Percentiles rank a stretch among this genome's conserved stretches.
phyloP scores from a whole-genome alignment of 176 grass and related monocot genomes.

The Triticum monococcum region DNA sequence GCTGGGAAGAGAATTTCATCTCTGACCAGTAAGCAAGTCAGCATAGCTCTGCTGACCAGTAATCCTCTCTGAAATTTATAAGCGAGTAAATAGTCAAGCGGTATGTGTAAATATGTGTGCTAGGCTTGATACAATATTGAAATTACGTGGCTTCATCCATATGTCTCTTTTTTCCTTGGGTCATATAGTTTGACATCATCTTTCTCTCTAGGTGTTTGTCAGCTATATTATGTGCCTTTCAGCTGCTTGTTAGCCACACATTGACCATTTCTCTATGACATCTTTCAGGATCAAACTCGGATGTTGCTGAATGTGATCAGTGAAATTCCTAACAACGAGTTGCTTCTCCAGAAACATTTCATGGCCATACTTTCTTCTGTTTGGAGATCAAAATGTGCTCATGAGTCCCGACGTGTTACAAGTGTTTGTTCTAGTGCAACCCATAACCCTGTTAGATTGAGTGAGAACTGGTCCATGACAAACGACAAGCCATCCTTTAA shows the following conservation, averaged over 20 bases:
- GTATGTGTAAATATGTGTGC: background rate
- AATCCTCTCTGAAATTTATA: slow-evolving; percentile 1
- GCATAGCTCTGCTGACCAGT: slow-evolving; percentile 1
- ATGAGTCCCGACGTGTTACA: slow-evolving; percentile 8
- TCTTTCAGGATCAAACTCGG: slow-evolving; percentile 87
- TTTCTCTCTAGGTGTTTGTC: background rate
- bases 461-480: slow-evolving; percentile 36
- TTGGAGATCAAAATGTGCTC: slow-evolving; percentile 75
- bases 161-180: background rate
- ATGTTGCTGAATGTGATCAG: slow-evolving; percentile 82
- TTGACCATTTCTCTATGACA: slow-evolving; percentile 24
- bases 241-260: background rate
- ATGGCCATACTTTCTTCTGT: slow-evolving; percentile 90
- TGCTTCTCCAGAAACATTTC: slow-evolving; percentile 96
- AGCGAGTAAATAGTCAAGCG: background rate
- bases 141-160: background rate
- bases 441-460: slow-evolving; percentile 29
- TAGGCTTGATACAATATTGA: background rate
- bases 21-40: slow-evolving; percentile 7
- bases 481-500: slow-evolving; percentile 52
- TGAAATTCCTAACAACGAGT: slow-evolving; percentile 75
- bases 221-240: background rate
- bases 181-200: background rate
- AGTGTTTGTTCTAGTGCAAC: slow-evolving; percentile 41
- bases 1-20: background rate